Conservation (phyloP, 208 protist species). For the Zelonia costaricensis region DNA sequence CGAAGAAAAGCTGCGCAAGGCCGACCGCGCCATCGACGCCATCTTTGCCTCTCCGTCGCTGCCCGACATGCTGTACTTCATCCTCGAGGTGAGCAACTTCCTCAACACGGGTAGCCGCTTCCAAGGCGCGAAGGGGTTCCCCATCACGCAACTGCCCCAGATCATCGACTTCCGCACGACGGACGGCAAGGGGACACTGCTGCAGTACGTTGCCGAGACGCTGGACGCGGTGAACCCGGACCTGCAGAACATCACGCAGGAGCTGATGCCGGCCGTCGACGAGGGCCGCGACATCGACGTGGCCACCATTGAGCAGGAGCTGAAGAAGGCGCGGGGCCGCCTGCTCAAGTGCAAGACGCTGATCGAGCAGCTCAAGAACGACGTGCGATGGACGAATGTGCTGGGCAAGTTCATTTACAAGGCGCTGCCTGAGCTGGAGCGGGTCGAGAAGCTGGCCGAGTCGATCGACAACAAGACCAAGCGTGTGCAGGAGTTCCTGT, state of each 20-base stretch:
- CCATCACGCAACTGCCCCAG: conserved; percentile 65
- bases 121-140: conserved; percentile 73
- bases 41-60: conserved; percentile 50
- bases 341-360: conserved; percentile 54
- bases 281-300: conserved; percentile 57
- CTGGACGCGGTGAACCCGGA: conserved; percentile 36
- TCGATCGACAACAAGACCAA: conserved; percentile 48
- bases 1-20: conserved; percentile 46
- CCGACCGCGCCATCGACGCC: conserved; percentile 37
- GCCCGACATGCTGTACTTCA: conserved; percentile 52
- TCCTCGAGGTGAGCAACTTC: conserved; percentile 76
- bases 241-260: conserved; percentile 40
- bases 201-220: conserved; percentile 55
- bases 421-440: conserved; percentile 43
- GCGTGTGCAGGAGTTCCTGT: conserved; percentile 50
- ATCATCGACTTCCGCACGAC: conserved; percentile 74
- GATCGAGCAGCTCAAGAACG: conserved; percentile 47
- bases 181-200: conserved; percentile 59
- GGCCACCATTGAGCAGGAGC: conserved; percentile 48
- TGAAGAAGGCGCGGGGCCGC: conserved; percentile 39
- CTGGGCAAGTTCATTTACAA: conserved; percentile 67
- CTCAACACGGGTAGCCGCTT: conserved; percentile 78
- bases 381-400: conserved; percentile 54
- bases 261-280: conserved; percentile 65
- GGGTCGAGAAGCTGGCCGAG: conserved; percentile 46